Percentiles rank a stretch among this genome's conserved stretches.
phyloP scores from a whole-genome alignment of 2,329 filamentous ascomycete genomes.

The Aphanocladium album region DNA sequence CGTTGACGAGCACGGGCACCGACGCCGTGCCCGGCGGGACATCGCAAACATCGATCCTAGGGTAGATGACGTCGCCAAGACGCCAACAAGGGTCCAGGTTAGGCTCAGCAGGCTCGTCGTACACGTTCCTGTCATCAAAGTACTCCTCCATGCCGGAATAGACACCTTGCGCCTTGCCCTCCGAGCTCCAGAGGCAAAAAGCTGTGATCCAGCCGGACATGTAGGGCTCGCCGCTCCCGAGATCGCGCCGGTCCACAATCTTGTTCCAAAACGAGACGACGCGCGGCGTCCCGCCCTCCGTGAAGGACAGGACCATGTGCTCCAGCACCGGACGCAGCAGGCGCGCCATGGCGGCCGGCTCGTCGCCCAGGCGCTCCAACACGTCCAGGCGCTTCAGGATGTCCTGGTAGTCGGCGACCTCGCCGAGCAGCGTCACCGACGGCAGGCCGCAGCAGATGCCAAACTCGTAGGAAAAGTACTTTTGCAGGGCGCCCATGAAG shows the following conservation, averaged over 20 bases:
- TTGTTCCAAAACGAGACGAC: background rate
- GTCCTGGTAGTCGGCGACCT: slow-evolving; percentile 37
- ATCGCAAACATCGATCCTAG: background rate
- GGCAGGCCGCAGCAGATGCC: slow-evolving; percentile 33
- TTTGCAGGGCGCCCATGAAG: slow-evolving; percentile 44
- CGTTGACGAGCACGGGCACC: background rate
- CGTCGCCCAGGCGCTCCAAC: background rate
- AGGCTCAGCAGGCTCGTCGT: too few species aligned
- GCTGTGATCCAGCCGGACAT: background rate
- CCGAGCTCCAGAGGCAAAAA: background rate
- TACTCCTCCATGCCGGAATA: too few species aligned
- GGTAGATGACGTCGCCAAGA: background rate
- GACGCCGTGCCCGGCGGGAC: background rate
- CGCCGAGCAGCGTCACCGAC: slow-evolving; percentile 43
- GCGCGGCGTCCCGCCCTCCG: background rate
- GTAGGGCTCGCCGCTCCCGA: background rate
- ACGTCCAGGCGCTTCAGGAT: background rate
- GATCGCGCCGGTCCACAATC: background rate
- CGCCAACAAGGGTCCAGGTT: background rate
- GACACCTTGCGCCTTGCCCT: background rate
- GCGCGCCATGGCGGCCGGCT: background rate
- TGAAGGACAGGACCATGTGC: background rate
- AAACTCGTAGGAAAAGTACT: slow-evolving; percentile 38
- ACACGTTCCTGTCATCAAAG: too few species aligned
- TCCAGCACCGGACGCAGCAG: background rate